These are phyloP conservation scores for Musa itinerans DNA, from an alignment of 176 grass and related monocot genomes.

Conservation along the genomic window DNA sequence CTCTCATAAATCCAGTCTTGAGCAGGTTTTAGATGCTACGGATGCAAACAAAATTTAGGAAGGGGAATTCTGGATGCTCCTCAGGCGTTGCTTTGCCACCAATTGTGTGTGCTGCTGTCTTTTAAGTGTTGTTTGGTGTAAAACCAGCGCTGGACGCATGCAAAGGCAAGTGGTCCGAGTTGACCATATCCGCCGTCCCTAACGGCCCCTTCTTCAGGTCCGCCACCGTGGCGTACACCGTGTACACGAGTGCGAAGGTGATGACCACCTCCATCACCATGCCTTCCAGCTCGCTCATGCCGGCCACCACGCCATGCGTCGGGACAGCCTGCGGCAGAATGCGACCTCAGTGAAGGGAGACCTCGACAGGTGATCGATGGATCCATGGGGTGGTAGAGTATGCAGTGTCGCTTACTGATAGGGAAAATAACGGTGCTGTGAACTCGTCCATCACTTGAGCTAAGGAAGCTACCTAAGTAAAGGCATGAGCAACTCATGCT, in stretches of 20 bases:
- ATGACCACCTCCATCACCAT: constrained; percentile 71
- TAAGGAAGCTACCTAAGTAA: no score
- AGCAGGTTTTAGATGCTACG: no score
- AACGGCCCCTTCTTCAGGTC: constrained; percentile 75
- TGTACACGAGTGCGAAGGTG: constrained; percentile 91
- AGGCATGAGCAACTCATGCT: no score
- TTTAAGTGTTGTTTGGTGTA: no score
- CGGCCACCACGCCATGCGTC: constrained; percentile 56
- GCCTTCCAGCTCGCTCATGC: constrained; percentile 56
- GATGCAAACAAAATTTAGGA: no score
- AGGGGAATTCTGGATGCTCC: no score
- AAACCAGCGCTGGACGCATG: no score
- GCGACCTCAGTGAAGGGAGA: not conserved
- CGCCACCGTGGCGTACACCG: constrained; percentile 81
- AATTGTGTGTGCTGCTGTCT: no score
- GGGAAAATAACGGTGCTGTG: not conserved
- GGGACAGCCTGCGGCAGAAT: constrained; percentile 35
- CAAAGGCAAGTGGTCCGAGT: no score
- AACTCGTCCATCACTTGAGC: no score
- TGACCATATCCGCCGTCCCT: constrained; percentile 30
- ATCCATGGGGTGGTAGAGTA: not conserved
- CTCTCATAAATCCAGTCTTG: no score
- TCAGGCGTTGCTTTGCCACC: no score
- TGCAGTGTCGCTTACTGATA: constrained; percentile 27
- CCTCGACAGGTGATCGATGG: not conserved